Base-by-base conservation (phyloP, 106 monocot species). In the Dioscorea dumetorum region DNA sequence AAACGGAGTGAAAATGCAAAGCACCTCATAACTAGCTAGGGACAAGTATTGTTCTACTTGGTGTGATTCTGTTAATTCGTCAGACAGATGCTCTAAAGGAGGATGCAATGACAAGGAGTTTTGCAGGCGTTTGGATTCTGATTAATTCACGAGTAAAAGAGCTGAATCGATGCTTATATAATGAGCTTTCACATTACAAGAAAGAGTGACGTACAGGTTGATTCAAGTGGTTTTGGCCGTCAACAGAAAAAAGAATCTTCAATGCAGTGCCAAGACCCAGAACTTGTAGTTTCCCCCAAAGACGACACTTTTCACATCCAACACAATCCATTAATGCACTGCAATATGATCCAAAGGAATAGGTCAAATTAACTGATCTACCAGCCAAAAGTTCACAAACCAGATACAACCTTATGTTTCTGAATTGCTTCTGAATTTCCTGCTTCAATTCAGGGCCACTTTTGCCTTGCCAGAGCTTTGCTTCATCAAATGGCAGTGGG, bases 211-310 rank as follows among this genome's bases (percentile, higher is more conserved):
- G 50, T 86, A 92, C 97, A 51, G 49, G 78, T n/a, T 87, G 82
- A 81, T 87, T 74, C 14, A 61, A 22, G 21, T 63, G 41, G 57
- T 53, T 76, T 74, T 83, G 67, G 12, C 79, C 80, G 73, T 92
- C 76, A 60, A 86, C 91, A 28, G 91, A 89, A 73, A 97, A 92
- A 57, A 97, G 92, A 68, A 97, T 97, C 63, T 97, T 87, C 74
- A 97, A 64, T 70, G 97, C 97, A 61, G 97, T 97, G 49, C 91
- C 97, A 11, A 97, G 89, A 70, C 97, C 97, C 54, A 89, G 89
- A 82, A 97, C 91, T 73, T 97, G 97, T 66, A 97, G 91, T 72
- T 97, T 97, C 17, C 97, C 97, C 97, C 91, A 91, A 8, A 97
- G 72, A 20, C 92, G 86, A 50, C 97, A 97, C 74, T 97, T 97